Evolutionary conservation across 2,329 filamentous ascomycete genomes (phyloP).

Genomic region (Fusarium sublunatum): DNA sequence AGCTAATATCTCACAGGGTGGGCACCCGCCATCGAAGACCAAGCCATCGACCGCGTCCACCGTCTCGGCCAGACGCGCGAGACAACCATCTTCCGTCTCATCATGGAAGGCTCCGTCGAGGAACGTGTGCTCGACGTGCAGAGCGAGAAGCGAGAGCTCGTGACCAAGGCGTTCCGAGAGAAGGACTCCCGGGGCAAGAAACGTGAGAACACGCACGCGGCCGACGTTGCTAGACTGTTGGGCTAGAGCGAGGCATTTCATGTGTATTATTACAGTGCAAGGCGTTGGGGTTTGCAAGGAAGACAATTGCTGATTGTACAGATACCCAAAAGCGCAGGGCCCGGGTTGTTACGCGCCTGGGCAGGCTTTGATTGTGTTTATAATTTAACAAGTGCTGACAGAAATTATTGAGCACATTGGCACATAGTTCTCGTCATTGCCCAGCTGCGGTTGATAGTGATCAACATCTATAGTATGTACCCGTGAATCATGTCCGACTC

Average conservation of each 20-base stretch:
- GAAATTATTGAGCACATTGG: not conserved
- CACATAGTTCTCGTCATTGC: not conserved
- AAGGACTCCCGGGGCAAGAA: conserved; percentile 63
- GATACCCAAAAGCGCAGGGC: conserved; percentile 7
- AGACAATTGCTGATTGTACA: not conserved
- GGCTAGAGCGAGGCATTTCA: conserved; percentile 31
- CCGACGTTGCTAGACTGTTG: conserved; percentile 64
- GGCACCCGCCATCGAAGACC: conserved; percentile 92
- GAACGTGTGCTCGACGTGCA: conserved; percentile 84
- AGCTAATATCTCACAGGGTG: conserved; percentile 67
- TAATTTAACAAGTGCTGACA: not conserved
- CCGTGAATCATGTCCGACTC: not conserved
- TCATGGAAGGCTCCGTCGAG: conserved; percentile 85
- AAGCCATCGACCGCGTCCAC: conserved; percentile 89
- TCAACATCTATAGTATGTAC: not conserved
- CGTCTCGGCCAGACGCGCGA: conserved; percentile 83
- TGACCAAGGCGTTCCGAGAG: conserved; percentile 83
- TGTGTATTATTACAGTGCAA: not conserved
- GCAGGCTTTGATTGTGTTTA: not conserved
- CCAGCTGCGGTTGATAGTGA: not conserved
- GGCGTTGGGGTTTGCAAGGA: conserved; percentile 5
- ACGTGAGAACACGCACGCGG: conserved; percentile 68
- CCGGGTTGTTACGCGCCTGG: not conserved
- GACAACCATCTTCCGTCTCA: conserved; percentile 82
- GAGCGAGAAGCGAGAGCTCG: conserved; percentile 79